Percentiles rank a stretch among this genome's conserved stretches.
Evolutionary conservation across 2,329 filamentous ascomycete genomes (phyloP).

Genomic region (Venturia nashicola): DNA sequence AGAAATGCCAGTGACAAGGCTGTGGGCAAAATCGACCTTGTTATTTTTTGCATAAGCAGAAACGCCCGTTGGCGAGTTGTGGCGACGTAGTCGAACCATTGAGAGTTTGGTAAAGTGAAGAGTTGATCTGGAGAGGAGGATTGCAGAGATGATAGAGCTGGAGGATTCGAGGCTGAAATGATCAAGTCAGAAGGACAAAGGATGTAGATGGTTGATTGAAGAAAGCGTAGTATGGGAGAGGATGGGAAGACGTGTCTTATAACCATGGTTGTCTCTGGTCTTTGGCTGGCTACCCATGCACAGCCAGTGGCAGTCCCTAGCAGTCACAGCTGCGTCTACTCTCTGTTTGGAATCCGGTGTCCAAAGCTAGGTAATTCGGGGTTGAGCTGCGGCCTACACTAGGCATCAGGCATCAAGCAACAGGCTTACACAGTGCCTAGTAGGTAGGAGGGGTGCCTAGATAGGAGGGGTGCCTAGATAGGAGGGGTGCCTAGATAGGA

Average conservation of each 20-base stretch:
- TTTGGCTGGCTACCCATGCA: not conserved
- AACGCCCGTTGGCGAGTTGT: conserved; percentile 7
- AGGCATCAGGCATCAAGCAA: too few species aligned
- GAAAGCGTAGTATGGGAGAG: not conserved
- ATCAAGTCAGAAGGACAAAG: not conserved
- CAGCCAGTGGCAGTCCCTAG: not conserved
- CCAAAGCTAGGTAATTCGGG: not conserved
- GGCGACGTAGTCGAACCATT: not conserved
- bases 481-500: too few species aligned
- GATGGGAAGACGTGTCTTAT: not conserved
- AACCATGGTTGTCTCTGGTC: not conserved
- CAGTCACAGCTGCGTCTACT: not conserved
- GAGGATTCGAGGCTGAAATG: too few species aligned
- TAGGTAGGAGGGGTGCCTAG: too few species aligned
- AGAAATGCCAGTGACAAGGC: conserved; percentile 7
- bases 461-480: too few species aligned
- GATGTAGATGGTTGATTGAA: not conserved
- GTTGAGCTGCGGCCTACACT: not conserved
- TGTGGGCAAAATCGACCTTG: conserved; percentile 8
- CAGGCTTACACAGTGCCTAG: too few species aligned
- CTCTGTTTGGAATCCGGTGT: not conserved
- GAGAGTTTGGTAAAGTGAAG: not conserved
- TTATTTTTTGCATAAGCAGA: not conserved
- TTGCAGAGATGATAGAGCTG: too few species aligned
- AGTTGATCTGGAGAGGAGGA: not conserved